Evolutionary conservation across 2,329 filamentous ascomycete genomes (phyloP).

Genomic region (Neurospora sp.): DNA sequence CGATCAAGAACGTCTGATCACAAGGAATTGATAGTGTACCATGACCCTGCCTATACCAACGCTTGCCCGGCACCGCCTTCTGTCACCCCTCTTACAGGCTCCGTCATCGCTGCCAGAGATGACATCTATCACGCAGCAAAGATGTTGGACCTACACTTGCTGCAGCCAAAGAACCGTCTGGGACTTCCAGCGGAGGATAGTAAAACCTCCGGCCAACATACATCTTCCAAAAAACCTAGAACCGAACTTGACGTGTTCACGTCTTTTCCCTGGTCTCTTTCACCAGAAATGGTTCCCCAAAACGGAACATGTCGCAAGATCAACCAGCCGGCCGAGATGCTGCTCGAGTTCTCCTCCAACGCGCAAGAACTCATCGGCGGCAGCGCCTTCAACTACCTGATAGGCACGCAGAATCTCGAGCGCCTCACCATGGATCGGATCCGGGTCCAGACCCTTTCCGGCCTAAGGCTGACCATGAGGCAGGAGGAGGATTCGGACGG

Average conservation of each 20-base stretch:
- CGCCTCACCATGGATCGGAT: constrained; percentile 36
- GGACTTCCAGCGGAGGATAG: constrained; percentile 41
- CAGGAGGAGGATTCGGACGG: constrained; percentile 44
- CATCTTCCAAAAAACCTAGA: neutral
- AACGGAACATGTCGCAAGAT: constrained; percentile 72
- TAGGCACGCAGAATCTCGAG: constrained; percentile 37
- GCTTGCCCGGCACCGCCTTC: constrained; percentile 57
- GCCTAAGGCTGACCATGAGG: constrained; percentile 56
- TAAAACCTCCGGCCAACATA: constrained; percentile 17
- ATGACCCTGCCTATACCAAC: constrained; percentile 39
- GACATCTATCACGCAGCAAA: constrained; percentile 87
- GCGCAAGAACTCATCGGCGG: constrained; percentile 29
- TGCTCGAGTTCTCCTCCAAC: constrained; percentile 50
- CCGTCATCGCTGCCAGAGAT: constrained; percentile 64
- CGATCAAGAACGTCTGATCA: constrained; percentile 2
- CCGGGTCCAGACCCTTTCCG: constrained; percentile 41
- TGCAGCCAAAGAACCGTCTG: constrained; percentile 37
- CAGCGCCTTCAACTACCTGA: constrained; percentile 34
- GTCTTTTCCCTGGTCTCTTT: constrained; percentile 89
- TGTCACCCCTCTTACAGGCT: constrained; percentile 58
- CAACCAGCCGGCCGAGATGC: constrained; percentile 58
- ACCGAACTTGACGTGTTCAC: constrained; percentile 55
- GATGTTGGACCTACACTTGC: constrained; percentile 66
- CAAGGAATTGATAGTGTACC: constrained; percentile 18
- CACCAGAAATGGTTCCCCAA: constrained; percentile 59